Percentiles rank a stretch among this genome's conserved stretches.
Conservation (phyloP, 2,329 filamentous ascomycete genomes). For the Emergomyces africanus region DNA sequence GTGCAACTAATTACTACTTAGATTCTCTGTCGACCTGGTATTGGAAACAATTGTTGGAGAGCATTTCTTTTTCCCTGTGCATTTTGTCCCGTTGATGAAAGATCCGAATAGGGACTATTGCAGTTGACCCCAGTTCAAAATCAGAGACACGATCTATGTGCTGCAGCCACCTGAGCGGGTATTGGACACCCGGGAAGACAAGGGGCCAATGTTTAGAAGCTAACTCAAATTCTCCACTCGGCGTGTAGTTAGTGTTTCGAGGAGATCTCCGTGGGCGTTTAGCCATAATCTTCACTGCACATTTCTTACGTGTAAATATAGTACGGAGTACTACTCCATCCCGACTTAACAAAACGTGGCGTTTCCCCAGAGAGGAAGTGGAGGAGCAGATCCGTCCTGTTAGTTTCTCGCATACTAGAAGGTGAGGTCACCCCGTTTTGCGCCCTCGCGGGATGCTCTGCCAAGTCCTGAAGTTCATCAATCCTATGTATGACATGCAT, state of each 20-base stretch:
- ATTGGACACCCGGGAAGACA: not conserved
- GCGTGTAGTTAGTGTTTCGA: not conserved
- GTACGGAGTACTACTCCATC: no score
- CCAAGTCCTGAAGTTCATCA: not conserved
- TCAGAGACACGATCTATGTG: not conserved
- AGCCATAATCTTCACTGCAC: not conserved
- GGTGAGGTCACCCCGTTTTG: not conserved
- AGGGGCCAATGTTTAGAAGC: not conserved
- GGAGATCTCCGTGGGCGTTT: not conserved
- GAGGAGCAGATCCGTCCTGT: not conserved
- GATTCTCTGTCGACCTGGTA: not conserved
- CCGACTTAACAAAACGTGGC: not conserved
- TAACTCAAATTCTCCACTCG: not conserved
- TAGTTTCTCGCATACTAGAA: not conserved
- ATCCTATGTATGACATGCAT: not conserved
- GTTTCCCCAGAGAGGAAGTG: not conserved
- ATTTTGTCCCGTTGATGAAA: not conserved
- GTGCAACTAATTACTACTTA: not conserved
- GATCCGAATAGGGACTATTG: not conserved
- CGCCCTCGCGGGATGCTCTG: not conserved
- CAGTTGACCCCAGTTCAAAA: not conserved
- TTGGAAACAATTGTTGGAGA: no score
- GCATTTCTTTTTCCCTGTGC: not conserved
- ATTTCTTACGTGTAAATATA: not conserved
- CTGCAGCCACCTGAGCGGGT: no score